Base-by-base conservation (phyloP, 352 stramenopile species). In the Pilasporangium apinafurcum region DNA sequence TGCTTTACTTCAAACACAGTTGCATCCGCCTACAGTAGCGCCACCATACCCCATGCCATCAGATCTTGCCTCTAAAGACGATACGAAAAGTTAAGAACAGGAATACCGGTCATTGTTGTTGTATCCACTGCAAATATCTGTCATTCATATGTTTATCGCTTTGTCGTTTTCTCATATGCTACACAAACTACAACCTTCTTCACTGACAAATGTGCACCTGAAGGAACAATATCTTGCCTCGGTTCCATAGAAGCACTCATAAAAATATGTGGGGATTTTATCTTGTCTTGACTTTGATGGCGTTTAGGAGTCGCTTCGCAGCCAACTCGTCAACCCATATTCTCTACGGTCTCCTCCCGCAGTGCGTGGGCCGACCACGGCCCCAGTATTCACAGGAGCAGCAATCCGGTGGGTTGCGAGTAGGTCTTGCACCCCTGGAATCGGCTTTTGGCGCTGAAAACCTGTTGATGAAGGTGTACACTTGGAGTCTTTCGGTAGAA, bases 241-340 rank as follows among this genome's bases (percentile, higher is more conserved):
- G n/a, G n/a, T n/a, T n/a, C n/a, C n/a, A n/a, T n/a, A n/a, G 29
- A 10, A 14, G 10, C 10, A 10, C n/a, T 34, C 29, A 34, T 34
- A n/a, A 20, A 20, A 22, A 20, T 10, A 39, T 26, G 34, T 18
- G 33, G 33, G 16, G 33, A 38, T 16, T 8, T 18, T 20, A 38
- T 18, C 25, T 10, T 39, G 8, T 16, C 4, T 4, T 5, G 34
- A 10, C 16, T 20, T 20, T 5, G 32, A 8, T 10, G 1, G 2
- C 34, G 25, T 22, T 21, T 29, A 39, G 16, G 43, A 38, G 7
- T 51, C 69, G 48, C 83, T 79, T 37, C 61, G 63, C 43, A 89
- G 57, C 77, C 77, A 89, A 34, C 62, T 81, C 12, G 71, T 86
- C 26, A 89, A 56, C 8, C 65, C 63, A 46, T 76, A 86, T 37